Conservation (phyloP, 768 basidiomycete species). For the Leccinum olivaceopallidum region DNA sequence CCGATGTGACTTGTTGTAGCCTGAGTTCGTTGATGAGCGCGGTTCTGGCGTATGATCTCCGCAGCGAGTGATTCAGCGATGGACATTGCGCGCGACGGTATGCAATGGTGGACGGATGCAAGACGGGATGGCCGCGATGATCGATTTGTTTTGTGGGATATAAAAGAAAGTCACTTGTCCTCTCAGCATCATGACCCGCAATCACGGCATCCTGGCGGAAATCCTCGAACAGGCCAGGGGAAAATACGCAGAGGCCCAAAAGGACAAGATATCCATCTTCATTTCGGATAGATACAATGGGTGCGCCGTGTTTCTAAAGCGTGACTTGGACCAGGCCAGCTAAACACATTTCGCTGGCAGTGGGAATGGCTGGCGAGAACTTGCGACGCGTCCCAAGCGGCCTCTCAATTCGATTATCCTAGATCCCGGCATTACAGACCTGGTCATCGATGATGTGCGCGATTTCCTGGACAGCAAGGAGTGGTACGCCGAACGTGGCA, state of each 20-base stretch:
- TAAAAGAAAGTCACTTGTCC: neutral
- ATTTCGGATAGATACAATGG: conserved; percentile 46
- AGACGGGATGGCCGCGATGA: too few relatives aligned
- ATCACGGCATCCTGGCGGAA: conserved; percentile 46
- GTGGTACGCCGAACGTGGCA: conserved; percentile 78
- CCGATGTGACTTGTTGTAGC: conserved; percentile 45
- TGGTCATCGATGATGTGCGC: conserved; percentile 63
- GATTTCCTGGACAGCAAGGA: conserved; percentile 68
- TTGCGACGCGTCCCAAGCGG: conserved; percentile 63
- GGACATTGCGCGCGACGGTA: too few relatives aligned
- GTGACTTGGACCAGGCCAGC: neutral
- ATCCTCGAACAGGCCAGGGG: conserved; percentile 57
- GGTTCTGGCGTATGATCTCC: conserved; percentile 55
- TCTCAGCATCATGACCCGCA: conserved; percentile 50
- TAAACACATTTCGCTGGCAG: conserved; percentile 17
- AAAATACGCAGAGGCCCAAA: conserved; percentile 50
- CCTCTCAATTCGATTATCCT: conserved; percentile 67
- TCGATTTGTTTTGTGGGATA: too few relatives aligned
- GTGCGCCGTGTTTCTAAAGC: conserved; percentile 23
- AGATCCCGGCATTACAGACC: conserved; percentile 66
- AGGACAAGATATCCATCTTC: conserved; percentile 53
- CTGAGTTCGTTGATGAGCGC: conserved; percentile 61
- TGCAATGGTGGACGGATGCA: too few relatives aligned
- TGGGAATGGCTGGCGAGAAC: conserved; percentile 49
- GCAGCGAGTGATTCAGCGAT: conserved; percentile 39